Conservation (phyloP, 495 filamentous ascomycete genomes). For the Hapsidospora chrysogenum region DNA sequence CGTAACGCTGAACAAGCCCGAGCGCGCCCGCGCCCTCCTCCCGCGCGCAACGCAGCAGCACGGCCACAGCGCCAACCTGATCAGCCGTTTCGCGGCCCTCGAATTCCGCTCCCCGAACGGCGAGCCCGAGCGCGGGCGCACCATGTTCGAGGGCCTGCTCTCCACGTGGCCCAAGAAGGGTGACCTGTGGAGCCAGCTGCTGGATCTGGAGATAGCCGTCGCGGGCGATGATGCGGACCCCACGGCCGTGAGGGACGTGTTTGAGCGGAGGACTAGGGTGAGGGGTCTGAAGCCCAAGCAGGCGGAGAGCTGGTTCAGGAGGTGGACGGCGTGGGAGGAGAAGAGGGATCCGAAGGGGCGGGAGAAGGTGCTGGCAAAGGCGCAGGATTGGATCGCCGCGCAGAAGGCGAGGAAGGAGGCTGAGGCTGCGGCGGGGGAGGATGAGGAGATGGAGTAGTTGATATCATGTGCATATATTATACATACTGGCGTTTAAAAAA, state of each 20-base stretch:
- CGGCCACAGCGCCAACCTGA: slow-evolving; percentile 57
- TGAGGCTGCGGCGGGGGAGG: slow-evolving; percentile 11
- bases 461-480: no score
- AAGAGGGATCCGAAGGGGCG: slow-evolving; percentile 52
- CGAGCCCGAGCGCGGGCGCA: slow-evolving; percentile 80
- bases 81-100: slow-evolving; percentile 72
- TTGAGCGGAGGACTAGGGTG: slow-evolving; percentile 57
- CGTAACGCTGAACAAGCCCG: slow-evolving; percentile 45
- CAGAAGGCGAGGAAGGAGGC: slow-evolving; percentile 37
- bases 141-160: slow-evolving; percentile 80
- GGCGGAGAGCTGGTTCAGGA: slow-evolving; percentile 67
- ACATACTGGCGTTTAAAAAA: no score
- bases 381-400: slow-evolving; percentile 40
- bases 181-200: slow-evolving; percentile 80
- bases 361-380: slow-evolving; percentile 56
- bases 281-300: slow-evolving; percentile 55
- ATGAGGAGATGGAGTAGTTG: slow-evolving; percentile 6
- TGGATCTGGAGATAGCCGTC: slow-evolving; percentile 61
- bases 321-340: slow-evolving; percentile 70
- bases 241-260: slow-evolving; percentile 46
- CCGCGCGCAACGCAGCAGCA: slow-evolving; percentile 66
- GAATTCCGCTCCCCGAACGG: slow-evolving; percentile 77
- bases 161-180: slow-evolving; percentile 72
- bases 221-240: slow-evolving; percentile 23
- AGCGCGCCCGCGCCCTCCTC: slow-evolving; percentile 64